Base-by-base conservation (phyloP, 306 rosid genomes). In the Canavalia gladiata region DNA sequence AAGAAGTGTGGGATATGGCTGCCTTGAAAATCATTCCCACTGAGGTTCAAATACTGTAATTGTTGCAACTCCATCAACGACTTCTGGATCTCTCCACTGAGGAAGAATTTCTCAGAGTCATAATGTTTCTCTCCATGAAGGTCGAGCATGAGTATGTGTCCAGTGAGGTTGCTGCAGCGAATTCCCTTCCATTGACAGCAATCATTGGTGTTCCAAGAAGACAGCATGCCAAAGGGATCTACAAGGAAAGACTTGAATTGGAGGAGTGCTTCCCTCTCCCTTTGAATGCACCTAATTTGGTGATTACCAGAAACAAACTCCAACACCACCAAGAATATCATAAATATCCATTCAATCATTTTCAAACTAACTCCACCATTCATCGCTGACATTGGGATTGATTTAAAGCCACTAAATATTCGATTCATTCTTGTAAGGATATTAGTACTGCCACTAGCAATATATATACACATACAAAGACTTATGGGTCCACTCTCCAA, bases 141-240 rank as follows among this genome's bases (percentile, higher is more conserved):
- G 30, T 65, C 33, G 60, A 76, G 52, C 7, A 3, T 37, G 8
- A 8, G 2, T 0, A 76, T 0, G 9, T 50, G 73, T 50, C 39
- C 12, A 7, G 81, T 76, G n/a, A 30, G 60, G 59, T 60, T 76
- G 60, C 72, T 76, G n/a, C 86, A 76, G 1, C 6, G 33, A 82
- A 82, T 52, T 31, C 82, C 59, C 1, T 78, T 10, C 82, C 82
- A 82, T 69, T 68, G 42, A 11, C 86, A 82, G 7, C 82, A 82
- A 1, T 82, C 43, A 2, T 41, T 31, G 11, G 56, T 82, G 8
- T 10, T 52, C 86, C 86, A 82, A 0, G 86, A 68, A 1, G 78
- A 58, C 2, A 82, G 54, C 62, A 46, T 30, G 72, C 28, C 68
- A 5, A 1, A 1, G 42, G 0, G 2, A 58, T 68, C 43, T 0